Conservation (phyloP, 1,139 yeast genomes). For the Geotrichum restrictum region DNA sequence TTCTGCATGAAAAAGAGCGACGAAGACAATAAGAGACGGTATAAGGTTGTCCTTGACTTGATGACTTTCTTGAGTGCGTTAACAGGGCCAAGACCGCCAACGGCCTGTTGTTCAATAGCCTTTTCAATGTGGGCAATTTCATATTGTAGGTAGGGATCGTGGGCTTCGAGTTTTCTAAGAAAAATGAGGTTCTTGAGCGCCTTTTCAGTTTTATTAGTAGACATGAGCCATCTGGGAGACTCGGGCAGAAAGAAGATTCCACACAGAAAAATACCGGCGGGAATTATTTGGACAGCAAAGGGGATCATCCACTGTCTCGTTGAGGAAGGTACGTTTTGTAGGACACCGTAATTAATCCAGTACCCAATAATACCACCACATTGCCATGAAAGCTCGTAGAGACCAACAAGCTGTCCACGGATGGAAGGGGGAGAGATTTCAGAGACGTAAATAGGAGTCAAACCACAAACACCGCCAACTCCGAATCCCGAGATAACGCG, state of each 20-base stretch:
- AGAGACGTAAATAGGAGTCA: constrained; percentile 62
- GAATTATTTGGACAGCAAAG: constrained; percentile 45
- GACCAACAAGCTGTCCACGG: constrained; percentile 58
- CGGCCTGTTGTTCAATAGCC: constrained; percentile 18
- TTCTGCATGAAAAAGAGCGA: constrained; percentile 26
- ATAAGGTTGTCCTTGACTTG: constrained; percentile 8
- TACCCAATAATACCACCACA: constrained; percentile 46
- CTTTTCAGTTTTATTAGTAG: constrained; percentile 37
- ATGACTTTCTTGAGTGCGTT: constrained; percentile 18
- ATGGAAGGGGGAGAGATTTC: constrained; percentile 57
- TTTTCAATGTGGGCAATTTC: constrained; percentile 23
- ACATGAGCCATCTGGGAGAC: constrained; percentile 49
- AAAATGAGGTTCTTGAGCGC: constrained; percentile 48
- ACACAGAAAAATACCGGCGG: constrained; percentile 41
- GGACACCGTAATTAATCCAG: constrained; percentile 35
- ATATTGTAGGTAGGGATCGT: constrained; percentile 22
- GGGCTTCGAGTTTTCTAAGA: constrained; percentile 19
- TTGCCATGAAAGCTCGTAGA: constrained; percentile 58
- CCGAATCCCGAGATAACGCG: constrained; percentile 35
- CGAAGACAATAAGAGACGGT: constrained; percentile 12
- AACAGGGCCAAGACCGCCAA: constrained; percentile 15
- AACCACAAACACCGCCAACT: constrained; percentile 45
- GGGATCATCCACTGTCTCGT: constrained; percentile 30
- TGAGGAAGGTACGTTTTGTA: constrained; percentile 15
- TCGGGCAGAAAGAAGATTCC: constrained; percentile 53